Percentiles rank a stretch among this genome's conserved stretches.
Evolutionary conservation across 129 eudicot species (phyloP).

Genomic region (Lactuca sativa): DNA sequence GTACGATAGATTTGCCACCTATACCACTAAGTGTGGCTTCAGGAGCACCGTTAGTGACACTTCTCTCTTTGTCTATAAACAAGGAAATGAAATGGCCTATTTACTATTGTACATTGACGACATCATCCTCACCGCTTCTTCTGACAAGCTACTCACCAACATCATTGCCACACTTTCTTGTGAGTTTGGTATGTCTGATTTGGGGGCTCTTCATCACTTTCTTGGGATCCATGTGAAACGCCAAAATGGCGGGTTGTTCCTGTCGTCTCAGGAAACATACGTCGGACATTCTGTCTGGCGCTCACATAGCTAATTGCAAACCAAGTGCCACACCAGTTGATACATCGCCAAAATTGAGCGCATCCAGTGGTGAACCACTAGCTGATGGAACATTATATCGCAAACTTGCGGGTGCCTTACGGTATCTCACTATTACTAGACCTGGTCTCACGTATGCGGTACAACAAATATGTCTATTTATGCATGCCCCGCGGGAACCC

Average conservation of each 20-base stretch:
- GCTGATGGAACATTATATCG: neutral
- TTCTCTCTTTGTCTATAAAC: too few relatives aligned
- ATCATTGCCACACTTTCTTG: neutral
- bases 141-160: neutral
- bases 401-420: neutral
- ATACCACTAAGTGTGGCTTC: neutral
- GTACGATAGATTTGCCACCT: neutral
- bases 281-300: neutral
- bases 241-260: neutral
- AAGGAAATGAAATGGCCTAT: too few relatives aligned
- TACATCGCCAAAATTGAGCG: neutral
- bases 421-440: too few relatives aligned
- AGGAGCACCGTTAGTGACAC: neutral
- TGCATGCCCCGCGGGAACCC: too few relatives aligned
- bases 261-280: neutral
- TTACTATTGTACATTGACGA: neutral
- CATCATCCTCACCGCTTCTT: neutral
- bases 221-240: neutral
- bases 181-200: constrained; percentile 4
- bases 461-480: too few relatives aligned
- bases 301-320: constrained; percentile 3
- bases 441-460: too few relatives aligned
- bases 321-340: neutral
- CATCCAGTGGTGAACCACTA: neutral
- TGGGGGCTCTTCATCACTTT: neutral